Percentiles rank a stretch among this genome's conserved stretches.
phyloP scores from a whole-genome alignment of 257 asterid species.

The Solanum chmielewskii region DNA sequence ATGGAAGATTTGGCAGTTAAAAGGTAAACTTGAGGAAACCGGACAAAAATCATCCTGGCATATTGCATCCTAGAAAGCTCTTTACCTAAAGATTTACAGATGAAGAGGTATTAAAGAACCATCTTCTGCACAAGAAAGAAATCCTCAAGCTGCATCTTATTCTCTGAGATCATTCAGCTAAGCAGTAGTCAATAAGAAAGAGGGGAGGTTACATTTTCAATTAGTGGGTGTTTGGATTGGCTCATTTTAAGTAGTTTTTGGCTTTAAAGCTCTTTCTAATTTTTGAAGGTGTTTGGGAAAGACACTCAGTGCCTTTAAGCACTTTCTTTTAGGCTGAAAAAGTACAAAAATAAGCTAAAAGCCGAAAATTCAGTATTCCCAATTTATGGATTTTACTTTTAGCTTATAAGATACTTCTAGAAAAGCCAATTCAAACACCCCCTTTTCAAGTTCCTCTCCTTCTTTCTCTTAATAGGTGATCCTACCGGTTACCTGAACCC shows the following conservation, averaged over 20 bases:
- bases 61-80: background rate
- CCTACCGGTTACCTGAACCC: background rate
- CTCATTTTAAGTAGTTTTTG: background rate
- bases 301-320: background rate
- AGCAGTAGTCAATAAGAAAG: background rate
- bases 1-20: background rate
- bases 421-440: background rate
- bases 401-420: background rate
- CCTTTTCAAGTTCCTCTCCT: background rate
- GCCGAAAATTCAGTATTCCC: background rate
- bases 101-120: background rate
- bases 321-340: background rate
- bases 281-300: background rate
- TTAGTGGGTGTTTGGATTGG: background rate
- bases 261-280: background rate
- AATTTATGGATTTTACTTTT: background rate
- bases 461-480: background rate
- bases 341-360: background rate
- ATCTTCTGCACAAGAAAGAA: background rate
- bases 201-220: background rate
- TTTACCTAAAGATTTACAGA: background rate
- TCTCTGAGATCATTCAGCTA: background rate
- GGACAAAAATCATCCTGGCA: background rate
- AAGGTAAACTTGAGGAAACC: background rate
- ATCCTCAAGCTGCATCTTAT: background rate